Percentiles rank a stretch among this genome's conserved stretches.
Conservation (phyloP, 2,329 filamentous ascomycete species). For the Aspergillus tamarii region DNA sequence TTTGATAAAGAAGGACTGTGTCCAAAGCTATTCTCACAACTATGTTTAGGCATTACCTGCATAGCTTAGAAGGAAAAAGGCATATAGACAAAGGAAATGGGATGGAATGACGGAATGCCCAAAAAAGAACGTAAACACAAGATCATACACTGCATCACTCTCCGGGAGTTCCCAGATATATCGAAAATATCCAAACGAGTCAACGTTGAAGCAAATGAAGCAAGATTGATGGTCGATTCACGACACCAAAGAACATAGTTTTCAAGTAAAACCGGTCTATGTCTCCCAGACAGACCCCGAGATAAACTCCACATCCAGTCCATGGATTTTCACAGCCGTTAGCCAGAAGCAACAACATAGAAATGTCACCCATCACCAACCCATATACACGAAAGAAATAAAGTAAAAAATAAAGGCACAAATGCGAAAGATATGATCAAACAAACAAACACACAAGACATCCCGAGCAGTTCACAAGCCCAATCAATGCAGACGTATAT, state of each 20-base stretch:
- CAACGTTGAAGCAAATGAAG: constrained; percentile 27
- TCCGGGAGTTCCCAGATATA: constrained; percentile 23
- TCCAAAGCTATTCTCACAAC: constrained; percentile 19
- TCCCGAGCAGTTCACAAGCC: constrained; percentile 40
- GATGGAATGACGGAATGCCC: constrained; percentile 17
- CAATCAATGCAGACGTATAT: constrained; percentile 50
- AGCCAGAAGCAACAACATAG: constrained; percentile 35
- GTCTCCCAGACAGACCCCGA: constrained; percentile 34
- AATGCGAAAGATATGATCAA: constrained; percentile 24
- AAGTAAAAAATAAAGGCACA: constrained; percentile 28
- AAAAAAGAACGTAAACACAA: constrained; percentile 16
- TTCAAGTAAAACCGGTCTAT: constrained; percentile 36
- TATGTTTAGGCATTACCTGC: constrained; percentile 18
- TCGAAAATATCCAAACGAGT: constrained; percentile 32
- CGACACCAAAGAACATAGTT: constrained; percentile 24
- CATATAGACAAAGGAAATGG: constrained; percentile 24
- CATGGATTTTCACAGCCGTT: constrained; percentile 39
- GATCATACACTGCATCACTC: constrained; percentile 29
- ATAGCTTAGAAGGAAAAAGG: constrained; percentile 6
- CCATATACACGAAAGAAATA: constrained; percentile 38
- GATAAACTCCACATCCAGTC: constrained; percentile 44
- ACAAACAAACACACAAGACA: constrained; percentile 33
- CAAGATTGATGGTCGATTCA: constrained; percentile 23
- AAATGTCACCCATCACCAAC: constrained; percentile 36
- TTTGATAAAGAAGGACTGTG: constrained; percentile 1